These are phyloP conservation scores for Torrubiella hemipterigena DNA, from an alignment of 2,329 filamentous ascomycete genomes.

Conservation along the genomic window DNA sequence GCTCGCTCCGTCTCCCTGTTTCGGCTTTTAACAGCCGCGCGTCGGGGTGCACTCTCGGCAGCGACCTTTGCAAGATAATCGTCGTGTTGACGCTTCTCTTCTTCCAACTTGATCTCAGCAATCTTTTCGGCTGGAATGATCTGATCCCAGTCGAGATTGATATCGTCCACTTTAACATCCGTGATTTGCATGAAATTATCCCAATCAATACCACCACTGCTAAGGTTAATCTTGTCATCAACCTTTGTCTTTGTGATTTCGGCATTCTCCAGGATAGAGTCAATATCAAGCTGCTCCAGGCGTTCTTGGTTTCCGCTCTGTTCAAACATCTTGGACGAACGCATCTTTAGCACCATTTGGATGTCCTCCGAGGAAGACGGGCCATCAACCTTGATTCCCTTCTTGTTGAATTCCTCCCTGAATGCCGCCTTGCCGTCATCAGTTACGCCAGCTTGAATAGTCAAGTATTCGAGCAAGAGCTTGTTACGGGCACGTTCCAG, in stretches of 20 bases:
- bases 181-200: conserved; percentile 98
- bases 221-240: conserved; percentile 80
- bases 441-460: conserved; percentile 91
- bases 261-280: conserved; percentile 90
- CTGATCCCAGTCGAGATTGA: conserved; percentile 83
- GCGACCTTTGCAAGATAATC: conserved; percentile 72
- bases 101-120: conserved; percentile 78
- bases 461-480: conserved; percentile 91
- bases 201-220: conserved; percentile 71
- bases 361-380: conserved; percentile 91
- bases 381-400: conserved; percentile 61
- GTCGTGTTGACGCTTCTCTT: conserved; percentile 73
- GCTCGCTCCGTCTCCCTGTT: conserved; percentile 49
- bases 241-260: conserved; percentile 96
- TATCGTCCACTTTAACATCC: conserved; percentile 84
- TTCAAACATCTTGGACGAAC: conserved; percentile 99
- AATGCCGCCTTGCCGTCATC: conserved; percentile 83
- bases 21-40: conserved; percentile 48
- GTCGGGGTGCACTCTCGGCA: conserved; percentile 76
- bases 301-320: conserved; percentile 94
- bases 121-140: conserved; percentile 94
- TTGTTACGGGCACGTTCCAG: conserved; percentile 95
- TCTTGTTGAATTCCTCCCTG: conserved; percentile 64
- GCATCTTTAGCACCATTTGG: conserved; percentile 89
- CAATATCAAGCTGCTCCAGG: conserved; percentile 93